These are phyloP conservation scores for Citrus trifoliata DNA, from an alignment of 345 rosid species.

Conservation along the genomic window DNA sequence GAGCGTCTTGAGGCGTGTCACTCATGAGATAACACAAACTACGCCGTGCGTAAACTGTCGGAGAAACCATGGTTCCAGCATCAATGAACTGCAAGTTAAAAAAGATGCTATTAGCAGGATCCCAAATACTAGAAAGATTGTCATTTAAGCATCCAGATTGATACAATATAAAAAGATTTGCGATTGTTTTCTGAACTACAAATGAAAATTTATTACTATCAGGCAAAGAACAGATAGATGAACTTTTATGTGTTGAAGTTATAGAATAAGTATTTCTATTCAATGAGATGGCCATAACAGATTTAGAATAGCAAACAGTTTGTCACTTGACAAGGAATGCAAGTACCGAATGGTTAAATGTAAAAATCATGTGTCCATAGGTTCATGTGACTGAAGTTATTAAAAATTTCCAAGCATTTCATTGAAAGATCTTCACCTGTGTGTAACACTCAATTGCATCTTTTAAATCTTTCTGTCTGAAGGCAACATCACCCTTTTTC, in stretches of 20 bases:
- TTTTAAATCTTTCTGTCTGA: conserved; percentile 66
- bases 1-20: conserved; percentile 78
- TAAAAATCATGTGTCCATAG: not conserved
- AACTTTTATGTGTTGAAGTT: not conserved
- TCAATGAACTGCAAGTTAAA: conserved; percentile 63
- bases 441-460: conserved; percentile 72
- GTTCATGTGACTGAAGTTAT: not conserved
- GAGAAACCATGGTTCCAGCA: conserved; percentile 83
- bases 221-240: not conserved
- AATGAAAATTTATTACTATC: not conserved
- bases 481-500: conserved; percentile 91
- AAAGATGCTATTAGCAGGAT: not conserved
- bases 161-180: not conserved
- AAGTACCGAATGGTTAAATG: not conserved
- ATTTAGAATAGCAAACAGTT: not conserved
- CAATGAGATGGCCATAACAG: not conserved
- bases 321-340: not conserved
- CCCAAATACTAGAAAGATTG: not conserved
- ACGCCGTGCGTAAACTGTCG: conserved; percentile 78
- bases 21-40: conserved; percentile 74
- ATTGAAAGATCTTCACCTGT: conserved; percentile 44
- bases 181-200: not conserved
- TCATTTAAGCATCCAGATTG: not conserved
- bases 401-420: not conserved
- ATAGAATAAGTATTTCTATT: not conserved